phyloP scores from a whole-genome alignment of 352 stramenopile genomes.

The Pythium chondricola region DNA sequence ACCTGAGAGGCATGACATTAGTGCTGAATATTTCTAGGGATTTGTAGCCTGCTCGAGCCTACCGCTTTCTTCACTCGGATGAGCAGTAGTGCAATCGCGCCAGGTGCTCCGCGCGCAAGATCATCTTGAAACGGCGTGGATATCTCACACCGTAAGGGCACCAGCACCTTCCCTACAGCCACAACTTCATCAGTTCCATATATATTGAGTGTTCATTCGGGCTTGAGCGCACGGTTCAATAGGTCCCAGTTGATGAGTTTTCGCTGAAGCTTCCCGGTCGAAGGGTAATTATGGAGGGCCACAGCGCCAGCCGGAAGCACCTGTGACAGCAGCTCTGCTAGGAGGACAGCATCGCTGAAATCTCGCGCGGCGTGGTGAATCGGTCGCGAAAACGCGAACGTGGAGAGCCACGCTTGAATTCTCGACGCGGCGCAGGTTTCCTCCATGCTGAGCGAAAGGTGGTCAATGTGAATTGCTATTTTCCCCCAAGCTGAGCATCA shows the following conservation, averaged over 20 bases:
- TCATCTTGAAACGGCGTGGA: constrained; percentile 38
- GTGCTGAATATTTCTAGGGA: too few relatives aligned
- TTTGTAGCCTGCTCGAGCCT: not conserved
- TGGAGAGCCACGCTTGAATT: constrained; percentile 33
- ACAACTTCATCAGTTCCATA: not conserved
- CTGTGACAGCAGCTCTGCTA: constrained; percentile 46
- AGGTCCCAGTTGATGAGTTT: constrained; percentile 54
- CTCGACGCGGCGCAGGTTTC: constrained; percentile 17
- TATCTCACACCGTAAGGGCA: constrained; percentile 36
- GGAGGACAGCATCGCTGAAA: constrained; percentile 48
- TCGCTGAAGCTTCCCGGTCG: constrained; percentile 33
- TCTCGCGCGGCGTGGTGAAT: constrained; percentile 32
- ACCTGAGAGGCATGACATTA: not conserved
- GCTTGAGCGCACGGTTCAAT: constrained; percentile 45
- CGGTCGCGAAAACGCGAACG: constrained; percentile 37
- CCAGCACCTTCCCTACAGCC: constrained; percentile 37
- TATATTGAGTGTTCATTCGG: not conserved
- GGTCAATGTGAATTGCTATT: constrained; percentile 11
- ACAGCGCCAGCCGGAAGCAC: constrained; percentile 38
- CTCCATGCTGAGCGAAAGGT: not conserved
- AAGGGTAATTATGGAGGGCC: constrained; percentile 38
- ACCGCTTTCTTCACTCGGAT: constrained; percentile 41
- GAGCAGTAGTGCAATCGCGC: constrained; percentile 33
- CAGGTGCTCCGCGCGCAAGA: constrained; percentile 31
- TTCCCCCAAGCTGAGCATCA: not conserved